Evolutionary conservation across 805 yeast species (phyloP).

Genomic region (Wickerhamiella vanderwaltii): DNA sequence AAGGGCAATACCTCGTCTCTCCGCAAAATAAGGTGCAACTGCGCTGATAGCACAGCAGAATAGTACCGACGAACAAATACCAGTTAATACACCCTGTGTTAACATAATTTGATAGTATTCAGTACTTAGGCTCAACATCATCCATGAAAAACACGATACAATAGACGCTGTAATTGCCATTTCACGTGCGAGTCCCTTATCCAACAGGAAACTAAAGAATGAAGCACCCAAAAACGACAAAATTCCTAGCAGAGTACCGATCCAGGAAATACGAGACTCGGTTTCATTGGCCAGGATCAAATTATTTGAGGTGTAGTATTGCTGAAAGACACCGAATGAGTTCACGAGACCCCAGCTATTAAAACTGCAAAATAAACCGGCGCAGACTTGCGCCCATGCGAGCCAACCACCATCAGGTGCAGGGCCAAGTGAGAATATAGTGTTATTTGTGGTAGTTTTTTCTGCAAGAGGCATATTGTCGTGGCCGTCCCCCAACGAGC

Average conservation of each 20-base stretch:
- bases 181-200: constrained; percentile 21
- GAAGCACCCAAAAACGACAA: constrained; percentile 17
- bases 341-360: constrained; percentile 23
- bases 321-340: constrained; percentile 22
- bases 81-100: constrained; percentile 39
- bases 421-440: constrained; percentile 12
- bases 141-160: constrained; percentile 20
- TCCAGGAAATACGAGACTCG: constrained; percentile 21
- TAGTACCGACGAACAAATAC: constrained; percentile 34
- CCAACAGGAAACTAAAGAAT: constrained; percentile 26
- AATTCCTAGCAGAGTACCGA: constrained; percentile 17
- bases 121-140: constrained; percentile 29
- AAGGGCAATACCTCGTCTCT: constrained; percentile 34
- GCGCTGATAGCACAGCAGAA: constrained; percentile 36
- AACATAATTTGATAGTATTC: constrained; percentile 40
- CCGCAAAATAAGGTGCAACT: constrained; percentile 36
- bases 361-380: constrained; percentile 18
- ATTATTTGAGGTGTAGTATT: constrained; percentile 15
- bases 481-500: no score
- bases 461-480: not conserved
- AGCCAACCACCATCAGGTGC: constrained; percentile 23
- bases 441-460: not conserved
- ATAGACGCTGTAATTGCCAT: constrained; percentile 22
- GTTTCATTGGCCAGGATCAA: constrained; percentile 10
- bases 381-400: constrained; percentile 23